These are phyloP conservation scores for Pseudodiploospora longispora DNA, from an alignment of 2,329 filamentous ascomycete species.

Conservation along the genomic window DNA sequence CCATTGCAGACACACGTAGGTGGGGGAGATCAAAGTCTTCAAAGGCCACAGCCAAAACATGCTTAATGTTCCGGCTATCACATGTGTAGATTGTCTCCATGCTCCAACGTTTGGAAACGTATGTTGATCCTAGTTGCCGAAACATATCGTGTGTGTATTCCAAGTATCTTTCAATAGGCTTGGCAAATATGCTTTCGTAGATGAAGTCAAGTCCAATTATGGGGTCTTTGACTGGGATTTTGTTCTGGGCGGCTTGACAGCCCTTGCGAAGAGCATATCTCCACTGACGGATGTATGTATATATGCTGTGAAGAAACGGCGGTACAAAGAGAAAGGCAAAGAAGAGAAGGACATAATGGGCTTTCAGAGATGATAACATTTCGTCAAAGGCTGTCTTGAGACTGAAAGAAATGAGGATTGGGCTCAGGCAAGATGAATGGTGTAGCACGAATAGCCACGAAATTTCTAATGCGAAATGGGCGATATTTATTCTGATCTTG, in stretches of 20 bases:
- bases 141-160: constrained; percentile 19
- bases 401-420: no score
- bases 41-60: constrained; percentile 45
- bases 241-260: constrained; percentile 16
- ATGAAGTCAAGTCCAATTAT: constrained; percentile 28
- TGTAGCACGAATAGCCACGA: no score
- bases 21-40: constrained; percentile 37
- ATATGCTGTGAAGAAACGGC: constrained; percentile 1
- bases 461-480: no score
- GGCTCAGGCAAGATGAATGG: no score
- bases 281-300: constrained; percentile 9
- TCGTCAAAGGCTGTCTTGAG: no score
- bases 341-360: constrained; percentile 8
- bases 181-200: constrained; percentile 20
- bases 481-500: no score
- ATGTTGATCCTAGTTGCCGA: constrained; percentile 22
- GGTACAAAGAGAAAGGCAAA: neutral
- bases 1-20: constrained; percentile 28
- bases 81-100: constrained; percentile 27
- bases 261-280: constrained; percentile 13
- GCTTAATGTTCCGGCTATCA: constrained; percentile 47
- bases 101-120: constrained; percentile 23
- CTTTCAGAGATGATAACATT: no score
- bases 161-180: constrained; percentile 18
- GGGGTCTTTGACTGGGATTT: constrained; percentile 20